Evolutionary conservation across 176 grass and related monocot genomes (phyloP).

Genomic region (Leersia perrieri): DNA sequence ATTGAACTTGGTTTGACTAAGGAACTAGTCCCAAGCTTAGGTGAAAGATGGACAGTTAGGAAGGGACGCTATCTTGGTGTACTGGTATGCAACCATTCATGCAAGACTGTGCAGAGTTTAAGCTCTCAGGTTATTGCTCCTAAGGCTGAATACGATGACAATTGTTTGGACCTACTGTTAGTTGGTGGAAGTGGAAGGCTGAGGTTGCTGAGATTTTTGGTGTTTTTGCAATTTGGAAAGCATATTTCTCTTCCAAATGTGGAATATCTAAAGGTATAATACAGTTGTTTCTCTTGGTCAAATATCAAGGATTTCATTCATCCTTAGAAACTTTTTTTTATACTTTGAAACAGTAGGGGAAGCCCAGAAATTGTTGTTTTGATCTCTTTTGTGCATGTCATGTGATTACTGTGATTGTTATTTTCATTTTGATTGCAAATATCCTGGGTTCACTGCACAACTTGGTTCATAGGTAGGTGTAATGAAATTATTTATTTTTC

Average conservation of each 20-base stretch:
- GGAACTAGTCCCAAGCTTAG: constrained; percentile 90
- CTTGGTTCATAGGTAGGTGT: background rate
- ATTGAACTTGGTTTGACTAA: constrained; percentile 64
- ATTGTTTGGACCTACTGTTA: constrained; percentile 84
- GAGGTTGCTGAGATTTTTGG: constrained; percentile 87
- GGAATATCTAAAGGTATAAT: constrained; percentile 89
- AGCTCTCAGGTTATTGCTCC: constrained; percentile 97
- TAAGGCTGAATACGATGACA: constrained; percentile 92
- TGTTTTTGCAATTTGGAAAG: constrained; percentile 88
- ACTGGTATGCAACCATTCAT: constrained; percentile 98
- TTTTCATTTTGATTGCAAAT: constrained; percentile 15
- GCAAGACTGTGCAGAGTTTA: constrained; percentile 96
- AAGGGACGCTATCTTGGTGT: constrained; percentile 89
- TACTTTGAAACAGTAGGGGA: no score
- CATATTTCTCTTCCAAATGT: constrained; percentile 95
- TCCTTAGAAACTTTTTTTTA: constrained; percentile 6
- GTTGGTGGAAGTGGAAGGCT: constrained; percentile 88
- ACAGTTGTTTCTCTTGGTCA: constrained; percentile 14
- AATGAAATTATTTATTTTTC: background rate
- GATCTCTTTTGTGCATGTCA: constrained; percentile 3
- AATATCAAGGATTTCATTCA: background rate
- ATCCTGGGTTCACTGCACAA: background rate
- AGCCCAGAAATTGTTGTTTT: no score
- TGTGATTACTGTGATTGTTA: background rate
- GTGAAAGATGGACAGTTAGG: constrained; percentile 84